Conservation (phyloP, 148 eudicot genomes). For the Dianthus caryophyllus region DNA sequence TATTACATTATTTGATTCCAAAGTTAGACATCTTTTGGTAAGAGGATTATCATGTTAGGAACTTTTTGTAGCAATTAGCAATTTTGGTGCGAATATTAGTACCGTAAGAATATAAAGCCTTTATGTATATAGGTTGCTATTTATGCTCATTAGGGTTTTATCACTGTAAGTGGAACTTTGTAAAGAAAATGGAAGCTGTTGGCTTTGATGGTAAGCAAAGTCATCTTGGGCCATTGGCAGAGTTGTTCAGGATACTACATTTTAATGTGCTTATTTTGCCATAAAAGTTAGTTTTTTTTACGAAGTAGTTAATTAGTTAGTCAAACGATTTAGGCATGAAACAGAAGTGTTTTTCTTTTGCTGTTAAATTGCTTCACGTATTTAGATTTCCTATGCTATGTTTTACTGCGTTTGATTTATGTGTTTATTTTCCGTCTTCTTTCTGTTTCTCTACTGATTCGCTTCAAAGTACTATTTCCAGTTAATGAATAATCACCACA, state of each 20-base stretch:
- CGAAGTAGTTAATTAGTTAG: neutral
- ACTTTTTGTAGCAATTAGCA: neutral
- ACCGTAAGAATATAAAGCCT: neutral
- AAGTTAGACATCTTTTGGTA: conserved; percentile 18
- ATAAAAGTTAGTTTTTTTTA: neutral
- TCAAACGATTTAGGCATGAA: neutral
- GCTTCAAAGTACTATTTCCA: neutral
- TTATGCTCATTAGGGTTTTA: neutral
- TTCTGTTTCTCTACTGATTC: neutral
- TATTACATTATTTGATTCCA: conserved; percentile 20
- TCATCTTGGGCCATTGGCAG: neutral
- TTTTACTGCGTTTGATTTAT: neutral
- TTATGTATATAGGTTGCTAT: conserved; percentile 2
- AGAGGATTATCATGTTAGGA: conserved; percentile 8
- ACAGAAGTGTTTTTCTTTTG: neutral
- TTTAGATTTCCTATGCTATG: neutral
- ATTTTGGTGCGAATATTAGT: conserved; percentile 1
- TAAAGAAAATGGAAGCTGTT: neutral
- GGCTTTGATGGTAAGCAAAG: neutral
- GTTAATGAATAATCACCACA: neutral
- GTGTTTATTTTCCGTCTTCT: neutral
- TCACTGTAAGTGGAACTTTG: neutral
- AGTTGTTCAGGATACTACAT: neutral
- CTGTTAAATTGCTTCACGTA: neutral
- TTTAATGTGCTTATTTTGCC: too few relatives aligned